Conservation (phyloP, 1,284 basidiomycete species). For the Phlebopus sp. region DNA sequence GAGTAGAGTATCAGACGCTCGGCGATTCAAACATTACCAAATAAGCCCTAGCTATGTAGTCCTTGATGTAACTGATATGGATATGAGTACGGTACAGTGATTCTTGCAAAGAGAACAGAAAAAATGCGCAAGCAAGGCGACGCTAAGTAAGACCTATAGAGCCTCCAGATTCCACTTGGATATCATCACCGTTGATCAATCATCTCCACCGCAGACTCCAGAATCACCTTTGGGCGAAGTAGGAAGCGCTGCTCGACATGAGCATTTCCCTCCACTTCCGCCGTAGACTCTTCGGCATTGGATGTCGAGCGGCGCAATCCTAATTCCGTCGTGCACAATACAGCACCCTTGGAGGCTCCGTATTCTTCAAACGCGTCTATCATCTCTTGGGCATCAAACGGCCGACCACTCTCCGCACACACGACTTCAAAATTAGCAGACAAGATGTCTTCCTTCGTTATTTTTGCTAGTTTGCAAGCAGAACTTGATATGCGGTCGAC, state of each 20-base stretch:
- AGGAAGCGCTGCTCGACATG: constrained; percentile 55
- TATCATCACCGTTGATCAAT: constrained; percentile 39
- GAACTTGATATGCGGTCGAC: constrained; percentile 60
- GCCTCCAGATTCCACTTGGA: neutral
- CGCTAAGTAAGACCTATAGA: constrained; percentile 4
- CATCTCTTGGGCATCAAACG: constrained; percentile 56
- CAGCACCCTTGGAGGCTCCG: constrained; percentile 45
- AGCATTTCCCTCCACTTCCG: constrained; percentile 35
- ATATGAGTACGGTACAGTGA: constrained; percentile 23
- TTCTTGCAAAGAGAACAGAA: neutral
- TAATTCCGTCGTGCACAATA: constrained; percentile 68
- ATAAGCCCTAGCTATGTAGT: constrained; percentile 6
- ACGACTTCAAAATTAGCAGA: constrained; percentile 69
- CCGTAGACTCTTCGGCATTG: constrained; percentile 32
- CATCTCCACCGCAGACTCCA: constrained; percentile 66
- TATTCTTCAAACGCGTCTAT: constrained; percentile 64
- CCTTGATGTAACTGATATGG: too few species aligned
- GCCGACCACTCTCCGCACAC: constrained; percentile 48
- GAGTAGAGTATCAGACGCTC: neutral
- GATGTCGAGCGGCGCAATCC: constrained; percentile 63
- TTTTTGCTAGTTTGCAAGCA: constrained; percentile 55
- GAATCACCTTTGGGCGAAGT: constrained; percentile 65
- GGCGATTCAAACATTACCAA: constrained; percentile 7
- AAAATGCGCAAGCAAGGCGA: neutral
- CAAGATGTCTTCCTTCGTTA: constrained; percentile 68